Conservation (phyloP, 2,329 filamentous ascomycete species). For the Elsinoe arachidis region DNA sequence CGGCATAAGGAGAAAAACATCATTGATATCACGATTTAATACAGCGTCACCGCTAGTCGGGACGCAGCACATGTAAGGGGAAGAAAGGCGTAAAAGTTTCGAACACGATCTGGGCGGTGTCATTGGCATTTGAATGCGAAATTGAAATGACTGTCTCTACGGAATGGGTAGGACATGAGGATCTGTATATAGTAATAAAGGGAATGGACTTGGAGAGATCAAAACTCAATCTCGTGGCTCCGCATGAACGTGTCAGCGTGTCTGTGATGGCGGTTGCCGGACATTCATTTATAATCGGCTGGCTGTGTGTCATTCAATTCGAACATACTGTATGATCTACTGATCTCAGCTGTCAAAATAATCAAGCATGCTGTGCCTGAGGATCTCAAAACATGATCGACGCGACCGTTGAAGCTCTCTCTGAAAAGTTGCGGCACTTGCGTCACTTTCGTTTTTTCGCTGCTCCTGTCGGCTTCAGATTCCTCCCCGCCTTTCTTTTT, state of each 20-base stretch:
- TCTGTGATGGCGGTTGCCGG: background rate
- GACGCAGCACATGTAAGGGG: background rate
- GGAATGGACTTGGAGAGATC: background rate
- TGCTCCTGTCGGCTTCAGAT: background rate
- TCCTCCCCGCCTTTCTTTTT: background rate
- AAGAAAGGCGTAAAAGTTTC: background rate
- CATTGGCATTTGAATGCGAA: background rate
- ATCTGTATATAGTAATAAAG: slow-evolving; percentile 7
- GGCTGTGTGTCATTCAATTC: background rate
- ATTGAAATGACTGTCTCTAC: background rate
- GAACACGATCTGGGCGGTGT: background rate
- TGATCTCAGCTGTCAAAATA: background rate
- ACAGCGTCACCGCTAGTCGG: slow-evolving; percentile 4
- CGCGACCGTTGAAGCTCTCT: background rate
- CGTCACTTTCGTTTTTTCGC: slow-evolving; percentile 2
- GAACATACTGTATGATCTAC: background rate
- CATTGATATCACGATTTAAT: slow-evolving; percentile 7
- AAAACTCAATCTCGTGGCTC: background rate
- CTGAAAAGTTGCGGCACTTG: slow-evolving; percentile 6
- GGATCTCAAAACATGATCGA: slow-evolving; percentile 4
- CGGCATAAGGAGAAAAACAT: background rate
- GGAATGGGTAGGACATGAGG: background rate
- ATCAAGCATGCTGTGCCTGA: background rate
- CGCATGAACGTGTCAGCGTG: background rate
- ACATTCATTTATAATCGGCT: too few species aligned